These are phyloP conservation scores for Trichoderma oligosporum DNA, from an alignment of 2,329 filamentous ascomycete species.

Conservation along the genomic window DNA sequence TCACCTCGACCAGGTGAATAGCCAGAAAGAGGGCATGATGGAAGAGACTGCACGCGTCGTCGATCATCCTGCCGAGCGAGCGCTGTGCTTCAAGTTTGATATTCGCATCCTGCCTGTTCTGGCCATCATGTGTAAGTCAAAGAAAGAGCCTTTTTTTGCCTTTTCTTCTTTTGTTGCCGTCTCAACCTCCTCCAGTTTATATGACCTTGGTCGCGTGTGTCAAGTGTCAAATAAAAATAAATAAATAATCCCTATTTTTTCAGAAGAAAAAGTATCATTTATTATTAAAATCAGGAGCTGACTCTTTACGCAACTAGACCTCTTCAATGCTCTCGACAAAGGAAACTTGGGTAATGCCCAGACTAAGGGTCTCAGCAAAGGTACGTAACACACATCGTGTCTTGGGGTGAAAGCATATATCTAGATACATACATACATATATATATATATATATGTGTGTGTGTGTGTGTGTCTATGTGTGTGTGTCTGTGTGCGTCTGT, in stretches of 20 bases:
- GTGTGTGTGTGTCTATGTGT: too few relatives aligned
- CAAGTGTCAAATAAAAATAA: background rate
- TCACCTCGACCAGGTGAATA: slow-evolving; percentile 20
- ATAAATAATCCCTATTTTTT: too few relatives aligned
- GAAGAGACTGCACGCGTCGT: slow-evolving; percentile 31
- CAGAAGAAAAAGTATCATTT: too few relatives aligned
- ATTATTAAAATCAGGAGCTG: background rate
- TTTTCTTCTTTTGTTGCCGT: too few relatives aligned
- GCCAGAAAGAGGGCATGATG: slow-evolving; percentile 15
- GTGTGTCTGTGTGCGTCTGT: too few relatives aligned
- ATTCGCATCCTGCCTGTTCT: slow-evolving; percentile 51
- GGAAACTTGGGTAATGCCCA: slow-evolving; percentile 51
- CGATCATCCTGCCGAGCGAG: slow-evolving; percentile 45
- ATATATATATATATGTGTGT: too few relatives aligned
- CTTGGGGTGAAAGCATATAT: too few relatives aligned
- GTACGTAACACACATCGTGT: slow-evolving; percentile 19
- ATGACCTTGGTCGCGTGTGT: background rate
- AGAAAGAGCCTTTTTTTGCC: background rate
- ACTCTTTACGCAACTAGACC: slow-evolving; percentile 28
- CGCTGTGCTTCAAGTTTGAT: slow-evolving; percentile 53
- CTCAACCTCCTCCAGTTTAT: too few relatives aligned
- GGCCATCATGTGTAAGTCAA: slow-evolving; percentile 47
- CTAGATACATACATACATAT: too few relatives aligned
- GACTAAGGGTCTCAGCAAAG: slow-evolving; percentile 44
- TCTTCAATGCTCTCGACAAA: slow-evolving; percentile 47